Base-by-base conservation (phyloP, 345 rosid genomes). In the Carallia pectinifolia region DNA sequence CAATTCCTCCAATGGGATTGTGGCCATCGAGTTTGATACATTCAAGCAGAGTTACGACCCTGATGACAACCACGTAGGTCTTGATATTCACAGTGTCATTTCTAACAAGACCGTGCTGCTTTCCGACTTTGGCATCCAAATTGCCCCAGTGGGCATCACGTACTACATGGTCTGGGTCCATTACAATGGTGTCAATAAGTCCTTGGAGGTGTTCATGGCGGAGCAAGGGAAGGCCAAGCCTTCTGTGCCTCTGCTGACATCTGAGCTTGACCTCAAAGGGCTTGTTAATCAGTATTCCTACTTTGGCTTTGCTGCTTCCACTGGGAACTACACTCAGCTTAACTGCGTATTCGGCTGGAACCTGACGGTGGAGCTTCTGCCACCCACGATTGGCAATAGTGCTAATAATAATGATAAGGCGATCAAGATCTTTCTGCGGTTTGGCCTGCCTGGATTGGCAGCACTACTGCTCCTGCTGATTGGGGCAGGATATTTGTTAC, bases 281-380 rank as follows among this genome's bases (percentile, higher is more conserved):
- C 5, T 71, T 27, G 83, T 88, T 17, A 77, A 52, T 6, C 76
- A 76, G 68, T 9, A 79, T 5, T 85, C 86, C 3, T 86, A 85
- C 73, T 76, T 86, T 7, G 90, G 87, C 4, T 88, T 88, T 59
- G 74, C 93, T 1, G 90, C 84, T 1, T 82, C 90, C 13, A 86
- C 89, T 0, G 85, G 93, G 16, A 73, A 40, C 37, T 15, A 54
- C 23, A 12, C 58, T 31, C 79, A 86, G 71, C 85, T 86, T 17
- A 85, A 86, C 52, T 83, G 86, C 68, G 81, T 86, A 40, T 81
- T 85, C 3, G 29, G 58, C 16, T 88, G 90, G 90, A 88, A 82
- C 74, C 73, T 85, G 62, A 86, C 88, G 0, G 81, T 86, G 1
- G 84, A 88, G 66, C 9, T 65, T 1, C 74, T 88, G 37, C 67